Evolutionary conservation across 352 stramenopile species (phyloP), one percentile per base, ranked within the genome.

Genomic region (Phytophthora syringae): DNA sequence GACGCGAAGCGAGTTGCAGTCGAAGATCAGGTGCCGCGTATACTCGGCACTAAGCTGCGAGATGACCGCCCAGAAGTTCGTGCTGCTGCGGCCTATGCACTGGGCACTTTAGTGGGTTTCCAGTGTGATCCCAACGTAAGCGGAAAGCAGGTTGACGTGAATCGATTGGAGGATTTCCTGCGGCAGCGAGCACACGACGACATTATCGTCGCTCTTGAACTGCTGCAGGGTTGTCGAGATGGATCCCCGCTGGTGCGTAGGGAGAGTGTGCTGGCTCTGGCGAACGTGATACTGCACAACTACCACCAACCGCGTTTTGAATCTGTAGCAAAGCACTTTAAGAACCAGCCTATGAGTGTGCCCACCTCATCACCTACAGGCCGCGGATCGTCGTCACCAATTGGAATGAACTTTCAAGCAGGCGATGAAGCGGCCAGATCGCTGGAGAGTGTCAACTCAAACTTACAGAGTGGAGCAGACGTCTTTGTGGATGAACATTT

Each of bases 61-160:
- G 92, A 99, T 61, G 79, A 94, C 32, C 79, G 85, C 2, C 81
- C 95, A 7, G 88, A 98, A 78, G 95, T 99, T 10, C 82, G 97
- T 42, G 91, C 95, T 12, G 88, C 96, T 24, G 95, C 95, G 7
- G 92, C 94, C 7, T 98, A 98, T 74, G 96, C 97, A 15, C 72
- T 99, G 28, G 93, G 92, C 12, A 95, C 82, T 52, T 70, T 99
- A 7, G 86, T 99, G 39, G 93, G 94, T 1, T 79, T 92, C 13
- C 82, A 90, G 54, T 86, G 86, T 37, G 84, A 92, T 39, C 74
- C 76, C 1, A 83, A 74, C 12, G 51, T 75, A 27, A 81, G 85
- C 30, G 70, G 74, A 1, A 86, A 82, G 18, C 69, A 80, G 0
- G 67, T 84, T 44, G 80, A 86, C 53, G 34, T 71, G 30, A 73